Evolutionary conservation across 768 basidiomycete genomes (phyloP).

Genomic region (Tricholomella constricta): DNA sequence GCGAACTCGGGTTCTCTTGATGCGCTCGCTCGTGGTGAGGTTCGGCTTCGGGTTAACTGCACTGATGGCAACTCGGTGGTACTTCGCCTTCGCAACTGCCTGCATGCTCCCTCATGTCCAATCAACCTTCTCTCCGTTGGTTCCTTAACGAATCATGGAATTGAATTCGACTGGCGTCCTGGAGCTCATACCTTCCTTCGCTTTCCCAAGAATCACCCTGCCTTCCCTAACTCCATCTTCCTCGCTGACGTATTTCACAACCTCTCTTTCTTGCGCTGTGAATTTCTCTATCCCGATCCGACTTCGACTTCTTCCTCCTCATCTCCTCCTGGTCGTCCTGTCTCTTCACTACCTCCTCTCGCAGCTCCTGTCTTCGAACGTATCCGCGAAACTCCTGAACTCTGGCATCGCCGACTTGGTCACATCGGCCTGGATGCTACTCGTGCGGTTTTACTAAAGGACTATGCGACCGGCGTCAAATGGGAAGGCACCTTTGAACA

Average conservation of each 20-base stretch:
- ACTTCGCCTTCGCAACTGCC: background rate
- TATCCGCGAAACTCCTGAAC: background rate
- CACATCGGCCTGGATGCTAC: background rate
- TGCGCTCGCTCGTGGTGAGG: background rate
- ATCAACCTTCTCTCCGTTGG: no score
- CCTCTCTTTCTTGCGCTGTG: background rate
- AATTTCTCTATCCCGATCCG: background rate
- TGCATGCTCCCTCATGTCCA: background rate
- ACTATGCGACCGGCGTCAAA: background rate
- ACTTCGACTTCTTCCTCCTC: background rate
- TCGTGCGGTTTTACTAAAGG: background rate
- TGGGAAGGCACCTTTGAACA: background rate
- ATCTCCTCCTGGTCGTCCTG: background rate
- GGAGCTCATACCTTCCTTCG: background rate
- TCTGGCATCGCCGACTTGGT: background rate
- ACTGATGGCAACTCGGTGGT: background rate
- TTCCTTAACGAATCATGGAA: background rate
- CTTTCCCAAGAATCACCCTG: background rate
- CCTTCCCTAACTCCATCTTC: no score
- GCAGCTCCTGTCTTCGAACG: background rate
- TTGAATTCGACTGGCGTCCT: background rate
- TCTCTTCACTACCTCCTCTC: background rate
- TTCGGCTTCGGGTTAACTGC: background rate
- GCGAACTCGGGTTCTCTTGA: background rate
- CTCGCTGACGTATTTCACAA: background rate